These are phyloP conservation scores for Rhizoclosmatium hyalinum DNA, from an alignment of 371 early-diverging fungal genomes.

Conservation along the genomic window DNA sequence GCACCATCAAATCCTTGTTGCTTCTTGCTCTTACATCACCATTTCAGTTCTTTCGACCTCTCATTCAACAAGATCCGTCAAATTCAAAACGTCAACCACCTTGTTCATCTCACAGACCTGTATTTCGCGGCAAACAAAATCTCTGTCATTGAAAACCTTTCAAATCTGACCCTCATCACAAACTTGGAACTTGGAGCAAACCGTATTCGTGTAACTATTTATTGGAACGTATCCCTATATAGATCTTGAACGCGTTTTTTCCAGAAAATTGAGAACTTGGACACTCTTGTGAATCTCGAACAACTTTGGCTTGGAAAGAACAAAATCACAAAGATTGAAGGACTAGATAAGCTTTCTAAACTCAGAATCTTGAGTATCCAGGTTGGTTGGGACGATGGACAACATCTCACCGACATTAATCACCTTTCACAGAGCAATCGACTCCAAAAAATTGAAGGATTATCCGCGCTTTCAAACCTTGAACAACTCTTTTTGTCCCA, in stretches of 20 bases:
- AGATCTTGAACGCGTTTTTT: not conserved
- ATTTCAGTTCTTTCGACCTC: conserved; percentile 77
- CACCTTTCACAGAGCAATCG: conserved; percentile 68
- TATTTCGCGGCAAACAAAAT: conserved; percentile 63
- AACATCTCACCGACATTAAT: not conserved
- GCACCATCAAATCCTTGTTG: not conserved
- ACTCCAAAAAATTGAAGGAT: conserved; percentile 78
- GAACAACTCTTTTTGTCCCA: conserved; percentile 93
- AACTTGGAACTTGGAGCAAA: conserved; percentile 96
- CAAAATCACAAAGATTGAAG: conserved; percentile 85
- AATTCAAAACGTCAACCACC: conserved; percentile 53
- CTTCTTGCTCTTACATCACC: conserved; percentile 1
- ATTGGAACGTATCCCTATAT: not conserved
- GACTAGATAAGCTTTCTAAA: conserved; percentile 59
- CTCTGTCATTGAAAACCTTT: conserved; percentile 69
- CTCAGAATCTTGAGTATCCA: conserved; percentile 86
- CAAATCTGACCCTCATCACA: conserved; percentile 67
- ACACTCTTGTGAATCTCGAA: conserved; percentile 75
- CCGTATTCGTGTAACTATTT: conserved; percentile 74
- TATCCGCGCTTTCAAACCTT: conserved; percentile 67
- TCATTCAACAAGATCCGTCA: conserved; percentile 74
- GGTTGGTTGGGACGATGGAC: conserved; percentile 30
- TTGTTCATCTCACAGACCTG: conserved; percentile 51
- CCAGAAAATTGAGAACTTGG: conserved; percentile 82
- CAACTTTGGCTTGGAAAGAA: conserved; percentile 97